phyloP scores from a whole-genome alignment of 345 rosid species.

The Corymbia maculata region DNA sequence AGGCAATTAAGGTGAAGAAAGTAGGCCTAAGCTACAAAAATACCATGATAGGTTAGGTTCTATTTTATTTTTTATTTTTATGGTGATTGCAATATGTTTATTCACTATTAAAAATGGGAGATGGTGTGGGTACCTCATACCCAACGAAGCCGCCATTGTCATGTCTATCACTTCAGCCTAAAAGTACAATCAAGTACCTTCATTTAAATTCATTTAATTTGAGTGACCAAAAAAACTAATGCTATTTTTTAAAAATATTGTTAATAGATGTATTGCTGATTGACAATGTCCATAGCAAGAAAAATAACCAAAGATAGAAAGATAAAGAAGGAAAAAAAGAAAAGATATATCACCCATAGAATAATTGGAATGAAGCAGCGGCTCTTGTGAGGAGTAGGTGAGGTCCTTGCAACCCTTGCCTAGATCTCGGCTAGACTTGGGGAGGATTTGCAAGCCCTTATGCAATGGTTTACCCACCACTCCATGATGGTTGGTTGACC shows the following conservation, averaged over 20 bases:
- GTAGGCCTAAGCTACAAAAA: not conserved
- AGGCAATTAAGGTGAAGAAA: not conserved
- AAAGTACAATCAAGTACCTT: too few relatives aligned
- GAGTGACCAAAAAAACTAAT: accelerated
- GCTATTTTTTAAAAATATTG: not conserved
- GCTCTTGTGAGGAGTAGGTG: not conserved
- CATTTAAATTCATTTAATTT: too few relatives aligned
- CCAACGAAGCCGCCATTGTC: not conserved
- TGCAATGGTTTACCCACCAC: too few relatives aligned
- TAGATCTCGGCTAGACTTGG: not conserved
- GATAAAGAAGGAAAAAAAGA: not conserved
- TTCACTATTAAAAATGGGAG: not conserved
- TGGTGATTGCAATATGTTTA: not conserved
- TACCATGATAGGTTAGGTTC: not conserved
- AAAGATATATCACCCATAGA: not conserved
- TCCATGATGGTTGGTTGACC: not conserved
- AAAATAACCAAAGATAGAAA: not conserved
- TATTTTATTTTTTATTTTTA: too few relatives aligned
- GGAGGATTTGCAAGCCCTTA: not conserved
- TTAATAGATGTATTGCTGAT: not conserved
- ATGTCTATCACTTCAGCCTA: not conserved
- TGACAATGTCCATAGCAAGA: not conserved
- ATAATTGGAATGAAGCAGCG: not conserved
- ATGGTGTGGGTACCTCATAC: not conserved
- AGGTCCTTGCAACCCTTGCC: not conserved